Percentiles rank a stretch among this genome's conserved stretches.
Evolutionary conservation across 2,329 filamentous ascomycete species (phyloP).

Genomic region (Davidsoniella eucalypti): DNA sequence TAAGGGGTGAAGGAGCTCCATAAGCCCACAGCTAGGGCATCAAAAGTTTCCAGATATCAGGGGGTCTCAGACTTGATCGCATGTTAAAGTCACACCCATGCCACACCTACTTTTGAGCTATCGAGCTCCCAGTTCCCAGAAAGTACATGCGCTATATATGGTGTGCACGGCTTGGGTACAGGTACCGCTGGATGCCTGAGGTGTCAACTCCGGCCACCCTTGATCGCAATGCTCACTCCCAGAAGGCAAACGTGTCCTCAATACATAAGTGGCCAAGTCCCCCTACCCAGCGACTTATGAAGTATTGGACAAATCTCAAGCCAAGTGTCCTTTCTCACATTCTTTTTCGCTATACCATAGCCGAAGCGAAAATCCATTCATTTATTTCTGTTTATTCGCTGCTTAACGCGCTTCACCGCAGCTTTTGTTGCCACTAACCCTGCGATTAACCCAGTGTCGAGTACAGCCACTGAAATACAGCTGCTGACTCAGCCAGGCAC

Average conservation of each 20-base stretch:
- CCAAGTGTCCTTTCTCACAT: constrained; percentile 10
- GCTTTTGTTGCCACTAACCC: neutral
- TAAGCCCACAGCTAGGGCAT: neutral
- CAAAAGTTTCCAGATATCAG: constrained; percentile 5
- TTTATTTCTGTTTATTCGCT: neutral
- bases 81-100: constrained; percentile 2
- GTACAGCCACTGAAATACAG: neutral
- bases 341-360: neutral
- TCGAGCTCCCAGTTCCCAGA: neutral
- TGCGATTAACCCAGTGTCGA: constrained; percentile 4
- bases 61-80: neutral
- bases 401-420: neutral
- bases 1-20: constrained; percentile 5
- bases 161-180: neutral
- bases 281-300: neutral
- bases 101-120: neutral
- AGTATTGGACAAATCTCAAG: constrained; percentile 8
- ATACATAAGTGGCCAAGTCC: constrained; percentile 13
- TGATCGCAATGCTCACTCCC: constrained; percentile 1
- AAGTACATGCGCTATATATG: constrained; percentile 7
- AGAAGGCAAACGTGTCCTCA: constrained; percentile 14
- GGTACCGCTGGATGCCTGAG: constrained; percentile 12
- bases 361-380: neutral
- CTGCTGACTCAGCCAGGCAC: constrained; percentile 9
- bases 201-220: neutral